phyloP scores from a whole-genome alignment of 2,329 filamentous ascomycete species.

The Exophiala sideris region DNA sequence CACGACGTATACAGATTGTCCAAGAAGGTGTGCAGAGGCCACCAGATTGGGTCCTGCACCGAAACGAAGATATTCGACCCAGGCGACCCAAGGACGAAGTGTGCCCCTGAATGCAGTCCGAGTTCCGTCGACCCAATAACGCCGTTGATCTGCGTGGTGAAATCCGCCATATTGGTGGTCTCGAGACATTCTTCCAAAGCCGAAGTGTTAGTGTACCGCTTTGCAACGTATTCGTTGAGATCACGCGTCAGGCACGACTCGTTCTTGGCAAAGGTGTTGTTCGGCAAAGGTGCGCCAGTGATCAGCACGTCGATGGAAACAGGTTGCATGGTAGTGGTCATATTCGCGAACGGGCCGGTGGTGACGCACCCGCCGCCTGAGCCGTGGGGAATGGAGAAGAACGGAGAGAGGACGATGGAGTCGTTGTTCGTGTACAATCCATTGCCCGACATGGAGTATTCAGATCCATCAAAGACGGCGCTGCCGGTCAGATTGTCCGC shows the following conservation, averaged over 20 bases:
- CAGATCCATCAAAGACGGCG: conserved; percentile 38
- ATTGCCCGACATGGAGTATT: conserved; percentile 37
- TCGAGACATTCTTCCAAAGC: conserved; percentile 19
- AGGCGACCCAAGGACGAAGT: conserved; percentile 28
- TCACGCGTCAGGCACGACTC: conserved; percentile 28
- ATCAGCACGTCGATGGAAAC: conserved; percentile 21
- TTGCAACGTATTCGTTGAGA: conserved; percentile 27
- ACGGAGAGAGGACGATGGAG: conserved; percentile 18
- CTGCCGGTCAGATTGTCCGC: conserved; percentile 32
- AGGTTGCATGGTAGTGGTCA: conserved; percentile 24
- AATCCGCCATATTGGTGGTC: conserved; percentile 14
- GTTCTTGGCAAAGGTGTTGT: conserved; percentile 25
- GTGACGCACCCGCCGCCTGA: conserved; percentile 30
- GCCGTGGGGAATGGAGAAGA: conserved; percentile 27
- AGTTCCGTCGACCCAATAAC: conserved; percentile 22
- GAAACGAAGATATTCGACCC: conserved; percentile 27
- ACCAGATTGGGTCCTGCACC: conserved; percentile 29
- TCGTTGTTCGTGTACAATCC: conserved; percentile 21
- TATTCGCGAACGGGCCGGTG: conserved; percentile 28
- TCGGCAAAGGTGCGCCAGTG: conserved; percentile 24
- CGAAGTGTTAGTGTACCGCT: conserved; percentile 25
- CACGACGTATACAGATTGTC: conserved; percentile 29
- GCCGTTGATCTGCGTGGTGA: conserved; percentile 25
- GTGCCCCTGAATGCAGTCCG: conserved; percentile 29
- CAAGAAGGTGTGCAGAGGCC: conserved; percentile 26